Percentiles rank a stretch among this genome's conserved stretches.
These are phyloP conservation scores for Lachancea nothofagi DNA, from an alignment of 805 yeast genomes.

Conservation along the genomic window DNA sequence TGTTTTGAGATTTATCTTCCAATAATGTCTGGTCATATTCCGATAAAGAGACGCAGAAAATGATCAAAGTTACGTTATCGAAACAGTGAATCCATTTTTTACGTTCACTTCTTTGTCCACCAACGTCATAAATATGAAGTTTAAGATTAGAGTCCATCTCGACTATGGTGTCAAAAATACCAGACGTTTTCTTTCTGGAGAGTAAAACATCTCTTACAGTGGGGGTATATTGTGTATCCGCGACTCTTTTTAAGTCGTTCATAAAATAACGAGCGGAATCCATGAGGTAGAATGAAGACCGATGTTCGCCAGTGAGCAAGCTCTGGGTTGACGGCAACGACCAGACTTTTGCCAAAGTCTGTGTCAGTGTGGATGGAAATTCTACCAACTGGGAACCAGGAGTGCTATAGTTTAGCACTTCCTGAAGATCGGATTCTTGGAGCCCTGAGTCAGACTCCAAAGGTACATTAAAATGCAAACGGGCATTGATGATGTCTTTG, in stretches of 20 bases:
- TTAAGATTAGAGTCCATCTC: conserved; percentile 59
- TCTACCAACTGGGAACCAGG: conserved; percentile 19
- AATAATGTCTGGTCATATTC: conserved; percentile 85
- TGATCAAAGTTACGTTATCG: conserved; percentile 83
- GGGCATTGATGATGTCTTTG: conserved; percentile 62
- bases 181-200: conserved; percentile 88
- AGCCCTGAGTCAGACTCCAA: conserved; percentile 33
- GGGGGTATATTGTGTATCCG: conserved; percentile 59
- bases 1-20: conserved; percentile 70
- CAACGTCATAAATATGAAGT: conserved; percentile 75
- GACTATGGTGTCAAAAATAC: conserved; percentile 79
- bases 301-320: conserved; percentile 48
- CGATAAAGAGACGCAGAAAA: conserved; percentile 85
- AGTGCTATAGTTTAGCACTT: conserved; percentile 10
- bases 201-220: conserved; percentile 71
- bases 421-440: conserved; percentile 26
- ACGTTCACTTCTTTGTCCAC: conserved; percentile 94
- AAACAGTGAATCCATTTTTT: conserved; percentile 97
- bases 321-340: conserved; percentile 50
- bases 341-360: conserved; percentile 49
- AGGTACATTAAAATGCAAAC: conserved; percentile 41
- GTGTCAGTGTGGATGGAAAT: conserved; percentile 47
- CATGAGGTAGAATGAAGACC: conserved; percentile 71
- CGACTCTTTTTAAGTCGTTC: conserved; percentile 51
- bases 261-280: conserved; percentile 82